phyloP scores from a whole-genome alignment of 495 filamentous ascomycete species.

The Penicillium herquei region DNA sequence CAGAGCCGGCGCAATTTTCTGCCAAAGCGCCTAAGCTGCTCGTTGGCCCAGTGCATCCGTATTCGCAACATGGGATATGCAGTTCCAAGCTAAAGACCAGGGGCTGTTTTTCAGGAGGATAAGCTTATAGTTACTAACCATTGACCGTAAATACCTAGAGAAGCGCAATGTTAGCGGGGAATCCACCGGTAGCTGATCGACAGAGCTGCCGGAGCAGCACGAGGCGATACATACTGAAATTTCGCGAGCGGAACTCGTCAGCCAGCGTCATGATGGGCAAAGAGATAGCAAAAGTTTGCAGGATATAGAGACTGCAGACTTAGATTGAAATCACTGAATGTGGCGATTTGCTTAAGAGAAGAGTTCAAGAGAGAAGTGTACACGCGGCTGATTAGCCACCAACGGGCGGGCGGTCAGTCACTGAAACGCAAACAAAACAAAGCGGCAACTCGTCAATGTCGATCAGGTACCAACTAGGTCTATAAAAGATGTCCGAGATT shows the following conservation, averaged over 20 bases:
- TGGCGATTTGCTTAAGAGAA: slow-evolving; percentile 6
- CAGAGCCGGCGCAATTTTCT: neutral
- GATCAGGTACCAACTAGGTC: slow-evolving; percentile 12
- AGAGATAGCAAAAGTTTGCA: neutral
- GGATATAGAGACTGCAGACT: slow-evolving; percentile 7
- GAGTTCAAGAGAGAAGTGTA: slow-evolving; percentile 17
- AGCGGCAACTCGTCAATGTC: slow-evolving; percentile 13
- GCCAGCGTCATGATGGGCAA: slow-evolving; percentile 47
- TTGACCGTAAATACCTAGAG: slow-evolving; percentile 96
- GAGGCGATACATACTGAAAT: slow-evolving; percentile 79
- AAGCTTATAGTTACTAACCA: slow-evolving; percentile 62
- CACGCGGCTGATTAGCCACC: slow-evolving; percentile 24
- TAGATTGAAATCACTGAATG: slow-evolving; percentile 8
- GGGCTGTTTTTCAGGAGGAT: neutral
- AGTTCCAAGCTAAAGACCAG: neutral
- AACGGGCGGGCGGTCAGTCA: slow-evolving; percentile 24
- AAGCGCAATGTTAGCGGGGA: slow-evolving; percentile 31
- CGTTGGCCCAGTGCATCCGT: neutral
- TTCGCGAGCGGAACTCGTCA: slow-evolving; percentile 86
- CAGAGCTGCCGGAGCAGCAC: slow-evolving; percentile 13
- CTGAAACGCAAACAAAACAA: slow-evolving; percentile 28
- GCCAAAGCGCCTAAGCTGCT: neutral
- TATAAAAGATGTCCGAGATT: no score
- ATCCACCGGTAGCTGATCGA: slow-evolving; percentile 19
- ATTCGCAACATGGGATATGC: neutral